A percentile compares a stretch with the other conserved stretches of the same genome.
Evolutionary conservation across 306 rosid species (phyloP).

Genomic region (Malus orientalis): DNA sequence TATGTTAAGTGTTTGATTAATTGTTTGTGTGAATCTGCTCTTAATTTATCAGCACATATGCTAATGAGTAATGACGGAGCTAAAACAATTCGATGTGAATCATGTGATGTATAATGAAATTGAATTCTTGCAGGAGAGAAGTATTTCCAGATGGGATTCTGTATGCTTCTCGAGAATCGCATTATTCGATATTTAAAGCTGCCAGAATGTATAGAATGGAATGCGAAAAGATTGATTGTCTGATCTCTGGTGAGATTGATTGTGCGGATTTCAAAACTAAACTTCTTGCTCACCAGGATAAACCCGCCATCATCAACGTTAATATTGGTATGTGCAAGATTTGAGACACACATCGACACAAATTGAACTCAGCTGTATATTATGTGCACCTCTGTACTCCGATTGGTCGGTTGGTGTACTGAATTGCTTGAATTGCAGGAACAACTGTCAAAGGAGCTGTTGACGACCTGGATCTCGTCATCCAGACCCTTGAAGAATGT

Average conservation of each 20-base stretch:
- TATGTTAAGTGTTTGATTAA: conserved; percentile 14
- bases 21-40: neutral
- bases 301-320: conserved; percentile 63
- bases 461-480: conserved; percentile 54
- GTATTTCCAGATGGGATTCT: conserved; percentile 53
- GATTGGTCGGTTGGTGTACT: neutral
- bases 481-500: conserved; percentile 41
- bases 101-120: neutral
- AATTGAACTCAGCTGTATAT: neutral
- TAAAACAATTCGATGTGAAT: neutral
- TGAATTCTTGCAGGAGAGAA: conserved; percentile 47
- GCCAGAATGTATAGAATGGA: conserved; percentile 78
- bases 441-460: conserved; percentile 65
- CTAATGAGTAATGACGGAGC: neutral
- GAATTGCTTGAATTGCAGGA: conserved; percentile 26
- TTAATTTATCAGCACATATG: neutral
- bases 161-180: conserved; percentile 55
- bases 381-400: neutral
- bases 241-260: conserved; percentile 61
- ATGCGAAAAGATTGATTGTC: conserved; percentile 41
- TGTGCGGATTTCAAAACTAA: conserved; percentile 40
- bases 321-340: conserved; percentile 41
- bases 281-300: conserved; percentile 40
- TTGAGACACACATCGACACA: neutral
- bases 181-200: conserved; percentile 72